Conservation (phyloP, 2,329 filamentous ascomycete genomes). For the Botryotinia calthae region DNA sequence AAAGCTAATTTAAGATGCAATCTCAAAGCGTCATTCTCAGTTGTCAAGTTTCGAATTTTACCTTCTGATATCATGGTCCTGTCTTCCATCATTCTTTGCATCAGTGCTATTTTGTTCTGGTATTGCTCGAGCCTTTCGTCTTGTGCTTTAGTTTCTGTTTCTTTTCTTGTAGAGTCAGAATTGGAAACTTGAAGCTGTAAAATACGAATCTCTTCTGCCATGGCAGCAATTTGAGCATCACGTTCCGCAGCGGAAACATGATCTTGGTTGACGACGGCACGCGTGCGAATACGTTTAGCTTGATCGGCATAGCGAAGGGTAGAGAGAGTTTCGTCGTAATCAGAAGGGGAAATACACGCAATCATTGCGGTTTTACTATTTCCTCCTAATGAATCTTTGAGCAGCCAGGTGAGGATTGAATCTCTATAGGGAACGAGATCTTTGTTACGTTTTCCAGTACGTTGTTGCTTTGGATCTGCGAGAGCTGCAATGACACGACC, state of each 20-base stretch:
- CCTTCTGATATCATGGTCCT: constrained; percentile 83
- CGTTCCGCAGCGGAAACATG: constrained; percentile 88
- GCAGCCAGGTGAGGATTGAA: constrained; percentile 76
- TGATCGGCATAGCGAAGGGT: constrained; percentile 97
- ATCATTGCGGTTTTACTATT: constrained; percentile 99
- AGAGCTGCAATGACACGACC: constrained; percentile 94
- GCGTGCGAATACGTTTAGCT: constrained; percentile 93
- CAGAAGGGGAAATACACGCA: constrained; percentile 89
- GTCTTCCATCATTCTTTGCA: constrained; percentile 97
- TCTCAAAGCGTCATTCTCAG: constrained; percentile 84
- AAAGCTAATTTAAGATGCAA: constrained; percentile 86
- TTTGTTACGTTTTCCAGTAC: constrained; percentile 56
- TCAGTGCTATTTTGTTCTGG: constrained; percentile 80
- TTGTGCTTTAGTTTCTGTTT: constrained; percentile 67
- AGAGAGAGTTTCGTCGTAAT: constrained; percentile 96
- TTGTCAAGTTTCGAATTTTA: constrained; percentile 87
- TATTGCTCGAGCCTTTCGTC: constrained; percentile 91
- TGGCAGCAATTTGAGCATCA: constrained; percentile 88
- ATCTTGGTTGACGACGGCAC: constrained; percentile 93
- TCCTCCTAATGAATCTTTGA: constrained; percentile 93
- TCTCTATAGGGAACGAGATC: constrained; percentile 91
- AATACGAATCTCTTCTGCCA: constrained; percentile 89
- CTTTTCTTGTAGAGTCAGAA: constrained; percentile 61
- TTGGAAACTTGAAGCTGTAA: constrained; percentile 68
- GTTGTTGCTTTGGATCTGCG: constrained; percentile 64